A percentile compares a stretch with the other conserved stretches of the same genome.
Evolutionary conservation across 192 early-diverging fungal species (phyloP).

Genomic region (Chytriomyces confervae): DNA sequence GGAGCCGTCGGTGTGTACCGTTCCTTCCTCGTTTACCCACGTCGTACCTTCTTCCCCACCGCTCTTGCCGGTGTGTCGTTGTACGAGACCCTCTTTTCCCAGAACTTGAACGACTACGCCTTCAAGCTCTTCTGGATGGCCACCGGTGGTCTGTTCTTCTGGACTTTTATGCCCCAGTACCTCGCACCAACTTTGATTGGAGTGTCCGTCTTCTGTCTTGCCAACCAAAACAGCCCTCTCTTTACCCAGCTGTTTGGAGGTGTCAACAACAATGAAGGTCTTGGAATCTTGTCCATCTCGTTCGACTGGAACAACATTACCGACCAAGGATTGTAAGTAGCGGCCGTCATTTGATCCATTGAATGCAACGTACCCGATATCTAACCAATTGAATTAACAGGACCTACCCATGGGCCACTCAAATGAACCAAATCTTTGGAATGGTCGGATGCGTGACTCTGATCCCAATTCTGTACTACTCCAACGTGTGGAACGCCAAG

Average conservation of each 20-base stretch:
- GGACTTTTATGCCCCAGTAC: slow-evolving; percentile 63
- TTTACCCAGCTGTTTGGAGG: slow-evolving; percentile 34
- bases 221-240: not conserved
- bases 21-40: slow-evolving; percentile 77
- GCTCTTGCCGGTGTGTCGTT: slow-evolving; percentile 74
- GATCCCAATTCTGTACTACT: slow-evolving; percentile 55
- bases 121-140: slow-evolving; percentile 58
- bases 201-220: slow-evolving; percentile 10
- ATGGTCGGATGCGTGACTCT: slow-evolving; percentile 72
- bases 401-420: slow-evolving; percentile 40
- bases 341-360: slow-evolving; percentile 48
- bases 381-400: slow-evolving; percentile 56
- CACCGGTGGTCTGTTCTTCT: slow-evolving; percentile 55
- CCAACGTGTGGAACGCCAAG: slow-evolving; percentile 37
- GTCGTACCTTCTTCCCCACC: slow-evolving; percentile 81
- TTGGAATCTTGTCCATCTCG: slow-evolving; percentile 18
- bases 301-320: slow-evolving; percentile 33
- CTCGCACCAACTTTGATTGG: slow-evolving; percentile 15
- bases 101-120: slow-evolving; percentile 49
- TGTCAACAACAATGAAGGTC: slow-evolving; percentile 12
- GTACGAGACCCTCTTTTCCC: slow-evolving; percentile 73
- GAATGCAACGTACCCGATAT: slow-evolving; percentile 51
- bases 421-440: slow-evolving; percentile 74
- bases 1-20: slow-evolving; percentile 72
- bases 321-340: slow-evolving; percentile 80